Percentiles rank a stretch among this genome's conserved stretches.
Evolutionary conservation across 139 green algal species (phyloP).

Genomic region (Pleodorina starrii): DNA sequence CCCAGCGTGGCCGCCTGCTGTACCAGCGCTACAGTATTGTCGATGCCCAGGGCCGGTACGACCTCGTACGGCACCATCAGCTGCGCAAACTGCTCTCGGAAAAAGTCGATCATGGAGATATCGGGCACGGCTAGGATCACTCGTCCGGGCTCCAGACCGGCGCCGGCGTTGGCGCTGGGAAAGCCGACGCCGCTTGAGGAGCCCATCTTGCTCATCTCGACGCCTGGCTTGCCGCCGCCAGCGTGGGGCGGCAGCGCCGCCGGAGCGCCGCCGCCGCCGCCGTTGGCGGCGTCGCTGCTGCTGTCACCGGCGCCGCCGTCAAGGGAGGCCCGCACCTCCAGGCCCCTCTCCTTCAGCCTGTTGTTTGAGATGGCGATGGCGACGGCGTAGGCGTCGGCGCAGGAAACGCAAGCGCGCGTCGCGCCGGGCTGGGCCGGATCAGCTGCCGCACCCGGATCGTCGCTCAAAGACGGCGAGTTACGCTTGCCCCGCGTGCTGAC

Average conservation of each 20-base stretch:
- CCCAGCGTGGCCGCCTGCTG: slow-evolving; percentile 63
- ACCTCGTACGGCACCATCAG: slow-evolving; percentile 62
- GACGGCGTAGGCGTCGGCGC: too few relatives aligned
- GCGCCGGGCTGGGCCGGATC: too few relatives aligned
- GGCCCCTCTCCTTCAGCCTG: slow-evolving; percentile 54
- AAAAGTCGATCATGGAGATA: slow-evolving; percentile 66
- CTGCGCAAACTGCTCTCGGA: slow-evolving; percentile 64
- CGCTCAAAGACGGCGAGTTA: too few relatives aligned
- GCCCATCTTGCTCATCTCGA: slow-evolving; percentile 24
- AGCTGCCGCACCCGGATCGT: too few relatives aligned
- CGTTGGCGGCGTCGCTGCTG: neutral
- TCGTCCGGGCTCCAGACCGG: slow-evolving; percentile 43
- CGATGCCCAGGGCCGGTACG: slow-evolving; percentile 58
- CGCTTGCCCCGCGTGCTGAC: too few relatives aligned
- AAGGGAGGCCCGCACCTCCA: slow-evolving; percentile 62
- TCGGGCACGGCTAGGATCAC: slow-evolving; percentile 66
- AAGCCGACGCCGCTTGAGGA: neutral
- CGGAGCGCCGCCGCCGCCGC: neutral
- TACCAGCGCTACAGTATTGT: slow-evolving; percentile 58
- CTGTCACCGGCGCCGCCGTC: slow-evolving; percentile 18
- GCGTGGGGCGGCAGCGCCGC: too few relatives aligned
- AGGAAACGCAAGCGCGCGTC: too few relatives aligned
- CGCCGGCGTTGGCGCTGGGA: neutral
- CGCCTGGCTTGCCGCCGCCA: slow-evolving; percentile 1
- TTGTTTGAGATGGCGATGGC: too few relatives aligned